Base-by-base conservation (phyloP, 371 early-diverging fungal species). In the Syncephalastrum sp. region DNA sequence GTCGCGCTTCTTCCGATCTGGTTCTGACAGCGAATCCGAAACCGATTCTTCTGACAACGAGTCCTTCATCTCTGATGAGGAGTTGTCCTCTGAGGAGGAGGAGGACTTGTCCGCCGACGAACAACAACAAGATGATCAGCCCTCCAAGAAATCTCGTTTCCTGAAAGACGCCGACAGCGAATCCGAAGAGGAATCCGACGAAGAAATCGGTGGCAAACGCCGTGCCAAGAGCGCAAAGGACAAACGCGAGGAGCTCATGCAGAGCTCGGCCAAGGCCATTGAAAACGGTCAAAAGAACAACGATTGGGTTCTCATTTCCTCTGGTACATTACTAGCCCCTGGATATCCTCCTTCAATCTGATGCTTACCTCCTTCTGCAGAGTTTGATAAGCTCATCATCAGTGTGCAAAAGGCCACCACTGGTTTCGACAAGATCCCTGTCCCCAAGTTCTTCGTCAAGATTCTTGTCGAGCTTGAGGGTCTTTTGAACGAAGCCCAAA, bases 351-450 rank as follows among this genome's bases (percentile, higher is more conserved):
- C 16, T 8, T 15, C 29, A 21, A 21, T 23, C 46, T 15, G 19
- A 27, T 49, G 21, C 25, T 53, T 47, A 21, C 17, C n/a, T 53
- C 27, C 13, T 10, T 57, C 29, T 46, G 45, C 55, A 85, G 94
- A 95, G 76, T 96, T 93, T 73, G 95, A 96, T 63, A 92, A 91
- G 70, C 79, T 95, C 45, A 82, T 81, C 61, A 85, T 84, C 65
- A 76, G 76, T n/a, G 79, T 88, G 48, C 69, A 77, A 48, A 95
- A 95, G 83, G 74, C 74, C n/a, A 74, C 83, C 14, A 75, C 83
- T 42, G 81, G 92, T 54, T 85, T 81, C 63, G 82, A 72, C 66
- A 81, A 77, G 67, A 79, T 72, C 60, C 74, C 82, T 45, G 69
- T 83, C 33, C 94, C 92, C 58, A 85, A 85, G 53, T 86, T 89